Base-by-base conservation (phyloP, 768 basidiomycete species). In the Flagelloscypha sp. region DNA sequence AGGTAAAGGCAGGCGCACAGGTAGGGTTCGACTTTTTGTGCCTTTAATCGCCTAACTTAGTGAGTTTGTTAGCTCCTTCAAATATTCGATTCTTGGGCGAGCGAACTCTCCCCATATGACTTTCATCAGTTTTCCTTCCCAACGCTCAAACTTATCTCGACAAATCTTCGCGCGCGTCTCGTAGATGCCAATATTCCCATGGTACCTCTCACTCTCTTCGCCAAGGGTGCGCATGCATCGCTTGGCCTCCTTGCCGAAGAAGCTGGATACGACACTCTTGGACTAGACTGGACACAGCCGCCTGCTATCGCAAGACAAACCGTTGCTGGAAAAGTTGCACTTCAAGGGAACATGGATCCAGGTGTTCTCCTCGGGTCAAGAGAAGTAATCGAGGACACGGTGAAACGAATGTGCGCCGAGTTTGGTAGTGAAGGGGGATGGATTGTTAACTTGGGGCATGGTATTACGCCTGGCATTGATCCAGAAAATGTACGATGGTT, bases 391-490 rank as follows among this genome's bases (percentile, higher is more conserved):
- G 87, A 92, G 60, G 56, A 59, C 24, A 78, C 84, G 45, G 89
- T 95, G 24, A 78, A 88, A 63, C 68, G 82, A 45, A 83, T 92
- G 75, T 75, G 77, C 42, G 65, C 74, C 43, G 70, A 70, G n/a
- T 98, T 97, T 63, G 73, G 76, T 7, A 66, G 64, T 6, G 69
- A 65, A 33, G 54, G 56, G 34, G 84, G 78, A n/a, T 98, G 93
- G 90, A 97, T 98, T 50, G 85, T 86, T 7, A 98, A 98, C 60
- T 63, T 99, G 15, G 95, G 95, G 1, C 95, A 98, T 54, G 95
- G 95, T 5, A 93, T 99, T 48, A 95, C 92, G 4, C 95, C 95
- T 8, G 84, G 79, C 17, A 93, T 98, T 10, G 79, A 95, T 55
- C 90, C 94, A 15, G 92, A 97, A 37, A 88, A 95, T 56, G 65